phyloP scores from a whole-genome alignment of 345 rosid genomes.

The Linum usitatissimum region DNA sequence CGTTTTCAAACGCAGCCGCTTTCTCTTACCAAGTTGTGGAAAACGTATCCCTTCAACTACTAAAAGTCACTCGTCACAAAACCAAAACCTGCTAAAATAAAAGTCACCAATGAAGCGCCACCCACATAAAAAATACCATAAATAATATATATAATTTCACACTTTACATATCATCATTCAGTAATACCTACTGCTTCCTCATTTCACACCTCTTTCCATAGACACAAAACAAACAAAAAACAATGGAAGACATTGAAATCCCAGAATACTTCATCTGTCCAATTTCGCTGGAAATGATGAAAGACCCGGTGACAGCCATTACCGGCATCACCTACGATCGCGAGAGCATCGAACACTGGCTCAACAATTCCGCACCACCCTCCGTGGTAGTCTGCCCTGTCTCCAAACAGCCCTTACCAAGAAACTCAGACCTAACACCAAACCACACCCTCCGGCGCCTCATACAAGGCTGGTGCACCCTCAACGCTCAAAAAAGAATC shows the following conservation, averaged over 20 bases:
- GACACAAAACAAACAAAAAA: not conserved
- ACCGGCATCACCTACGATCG: constrained; percentile 57
- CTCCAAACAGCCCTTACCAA: constrained; percentile 40
- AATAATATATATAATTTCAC: no score
- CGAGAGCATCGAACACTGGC: constrained; percentile 49
- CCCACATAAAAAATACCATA: no score
- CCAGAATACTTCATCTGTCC: constrained; percentile 50
- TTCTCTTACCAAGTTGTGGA: no score
- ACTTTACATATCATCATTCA: not conserved
- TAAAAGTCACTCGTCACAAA: no score
- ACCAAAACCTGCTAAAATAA: no score
- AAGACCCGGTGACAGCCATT: constrained; percentile 49
- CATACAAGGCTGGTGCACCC: constrained; percentile 41
- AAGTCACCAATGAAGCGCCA: no score
- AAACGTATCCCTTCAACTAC: no score
- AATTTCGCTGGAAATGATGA: constrained; percentile 50
- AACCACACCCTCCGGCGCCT: constrained; percentile 42
- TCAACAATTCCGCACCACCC: constrained; percentile 11
- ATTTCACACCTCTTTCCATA: not conserved
- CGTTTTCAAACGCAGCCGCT: no score
- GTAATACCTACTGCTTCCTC: no score
- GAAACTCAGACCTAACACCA: constrained; percentile 31
- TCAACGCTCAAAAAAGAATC: constrained; percentile 17
- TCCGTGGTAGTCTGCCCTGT: constrained; percentile 32
- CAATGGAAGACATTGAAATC: constrained; percentile 34